phyloP scores from a whole-genome alignment of 768 basidiomycete species.

The Hericium erinaceus region DNA sequence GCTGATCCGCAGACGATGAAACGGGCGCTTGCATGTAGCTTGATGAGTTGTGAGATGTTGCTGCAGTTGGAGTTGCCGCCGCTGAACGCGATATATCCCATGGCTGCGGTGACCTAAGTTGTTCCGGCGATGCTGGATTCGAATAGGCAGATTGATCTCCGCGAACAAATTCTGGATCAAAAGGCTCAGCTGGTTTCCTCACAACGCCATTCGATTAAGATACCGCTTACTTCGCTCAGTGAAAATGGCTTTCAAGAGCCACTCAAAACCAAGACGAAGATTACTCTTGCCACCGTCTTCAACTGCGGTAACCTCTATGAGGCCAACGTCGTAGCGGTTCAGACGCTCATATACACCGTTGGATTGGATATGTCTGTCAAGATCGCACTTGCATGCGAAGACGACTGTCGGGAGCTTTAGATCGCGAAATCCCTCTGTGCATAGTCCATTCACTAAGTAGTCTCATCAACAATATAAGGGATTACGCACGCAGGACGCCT shows the following conservation, averaged over 20 bases:
- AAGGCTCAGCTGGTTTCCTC: not conserved
- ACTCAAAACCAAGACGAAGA: slow-evolving; percentile 68
- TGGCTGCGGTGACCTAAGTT: slow-evolving; percentile 39
- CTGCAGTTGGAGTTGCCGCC: slow-evolving; percentile 42
- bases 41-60: slow-evolving; percentile 17
- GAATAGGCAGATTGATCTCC: slow-evolving; percentile 34
- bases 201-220: not conserved
- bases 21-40: slow-evolving; percentile 18
- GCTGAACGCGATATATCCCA: slow-evolving; percentile 44
- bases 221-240: slow-evolving; percentile 8
- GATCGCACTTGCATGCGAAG: slow-evolving; percentile 82
- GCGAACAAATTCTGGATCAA: slow-evolving; percentile 1
- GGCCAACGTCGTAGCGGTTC: slow-evolving; percentile 58
- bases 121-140: slow-evolving; percentile 68
- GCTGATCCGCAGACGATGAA: slow-evolving; percentile 24
- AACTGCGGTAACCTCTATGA: slow-evolving; percentile 62
- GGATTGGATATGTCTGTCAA: slow-evolving; percentile 50
- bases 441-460: slow-evolving; percentile 7
- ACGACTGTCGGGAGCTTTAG: slow-evolving; percentile 60
- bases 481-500: slow-evolving; percentile 58
- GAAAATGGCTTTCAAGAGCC: slow-evolving; percentile 57
- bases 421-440: slow-evolving; percentile 46
- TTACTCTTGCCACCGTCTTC: slow-evolving; percentile 55
- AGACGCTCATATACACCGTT: slow-evolving; percentile 40
- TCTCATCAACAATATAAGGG: not conserved